phyloP scores from a whole-genome alignment of 768 basidiomycete species.

The Phanerochaete carnosa region DNA sequence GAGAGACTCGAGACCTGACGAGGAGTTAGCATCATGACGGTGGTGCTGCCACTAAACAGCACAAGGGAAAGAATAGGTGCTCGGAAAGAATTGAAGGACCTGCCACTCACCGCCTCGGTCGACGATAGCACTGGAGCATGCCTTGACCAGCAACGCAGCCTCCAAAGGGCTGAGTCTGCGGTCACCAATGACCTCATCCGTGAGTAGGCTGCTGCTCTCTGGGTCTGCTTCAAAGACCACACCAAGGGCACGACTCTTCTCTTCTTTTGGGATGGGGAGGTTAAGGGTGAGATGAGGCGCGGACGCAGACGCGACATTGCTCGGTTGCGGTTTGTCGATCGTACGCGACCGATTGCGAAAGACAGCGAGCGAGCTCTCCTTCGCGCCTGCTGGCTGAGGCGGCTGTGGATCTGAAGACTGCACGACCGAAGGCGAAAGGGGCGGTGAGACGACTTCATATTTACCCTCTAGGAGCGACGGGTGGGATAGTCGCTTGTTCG shows the following conservation, averaged over 20 bases:
- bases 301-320: conserved; percentile 30
- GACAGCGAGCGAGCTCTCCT: conserved; percentile 44
- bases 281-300: conserved; percentile 62
- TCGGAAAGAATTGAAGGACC: background rate
- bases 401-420: conserved; percentile 28
- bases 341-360: conserved; percentile 44
- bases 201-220: conserved; percentile 41
- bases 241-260: conserved; percentile 45
- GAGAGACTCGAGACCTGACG: conserved; percentile 70
- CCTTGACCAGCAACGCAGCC: conserved; percentile 58
- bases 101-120: conserved; percentile 50
- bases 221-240: conserved; percentile 61
- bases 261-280: conserved; percentile 51
- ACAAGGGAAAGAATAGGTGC: background rate
- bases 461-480: conserved; percentile 64
- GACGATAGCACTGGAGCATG: conserved; percentile 65
- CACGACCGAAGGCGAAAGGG: conserved; percentile 32
- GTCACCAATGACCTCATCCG: conserved; percentile 54
- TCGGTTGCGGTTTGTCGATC: conserved; percentile 12
- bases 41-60: conserved; percentile 2
- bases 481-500: conserved; percentile 32
- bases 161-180: conserved; percentile 60
- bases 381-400: conserved; percentile 27
- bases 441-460: conserved; percentile 65
- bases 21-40: conserved; percentile 4